Percentiles rank a stretch among this genome's conserved stretches.
These are phyloP conservation scores for Metarhizium humberi DNA, from an alignment of 2,329 filamentous ascomycete species.

Conservation along the genomic window DNA sequence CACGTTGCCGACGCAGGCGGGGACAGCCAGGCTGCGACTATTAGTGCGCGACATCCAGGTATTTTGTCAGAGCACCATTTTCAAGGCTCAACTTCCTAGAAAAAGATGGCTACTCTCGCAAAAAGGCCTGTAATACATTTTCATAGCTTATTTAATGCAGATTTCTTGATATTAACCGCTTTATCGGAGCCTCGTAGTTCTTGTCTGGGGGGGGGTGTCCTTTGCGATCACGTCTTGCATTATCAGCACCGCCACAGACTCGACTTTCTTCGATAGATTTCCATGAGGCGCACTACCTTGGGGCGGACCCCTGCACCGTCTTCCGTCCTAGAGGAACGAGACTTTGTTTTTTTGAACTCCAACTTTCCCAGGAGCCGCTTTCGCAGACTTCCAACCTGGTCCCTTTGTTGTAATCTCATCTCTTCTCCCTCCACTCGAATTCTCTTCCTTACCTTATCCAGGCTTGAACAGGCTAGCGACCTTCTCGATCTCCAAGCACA, in stretches of 20 bases:
- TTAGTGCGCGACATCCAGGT: conserved; percentile 1
- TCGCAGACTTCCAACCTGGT: neutral
- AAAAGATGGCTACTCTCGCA: neutral
- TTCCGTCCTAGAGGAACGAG: neutral
- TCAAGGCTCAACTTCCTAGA: neutral
- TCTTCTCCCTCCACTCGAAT: neutral
- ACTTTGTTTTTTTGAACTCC: neutral
- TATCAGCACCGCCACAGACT: conserved; percentile 27
- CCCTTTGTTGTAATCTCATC: conserved; percentile 1
- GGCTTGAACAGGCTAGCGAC: neutral
- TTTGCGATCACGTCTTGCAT: conserved; percentile 1
- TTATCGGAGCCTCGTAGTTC: neutral
- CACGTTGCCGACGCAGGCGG: neutral
- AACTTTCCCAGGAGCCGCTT: neutral
- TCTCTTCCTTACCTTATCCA: neutral
- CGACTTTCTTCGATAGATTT: conserved; percentile 32
- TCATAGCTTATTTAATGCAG: neutral
- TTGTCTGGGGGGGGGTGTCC: neutral
- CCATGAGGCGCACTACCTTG: conserved; percentile 29
- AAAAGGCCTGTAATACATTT: neutral
- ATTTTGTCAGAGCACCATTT: neutral
- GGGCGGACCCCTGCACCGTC: conserved; percentile 17
- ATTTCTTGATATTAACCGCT: neutral
- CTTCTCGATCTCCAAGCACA: too few species aligned
- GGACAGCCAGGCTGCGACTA: neutral